Evolutionary conservation across 371 early-diverging fungal species (phyloP), one percentile per base, ranked within the genome.

Genomic region (Fennellomyces sp.): DNA sequence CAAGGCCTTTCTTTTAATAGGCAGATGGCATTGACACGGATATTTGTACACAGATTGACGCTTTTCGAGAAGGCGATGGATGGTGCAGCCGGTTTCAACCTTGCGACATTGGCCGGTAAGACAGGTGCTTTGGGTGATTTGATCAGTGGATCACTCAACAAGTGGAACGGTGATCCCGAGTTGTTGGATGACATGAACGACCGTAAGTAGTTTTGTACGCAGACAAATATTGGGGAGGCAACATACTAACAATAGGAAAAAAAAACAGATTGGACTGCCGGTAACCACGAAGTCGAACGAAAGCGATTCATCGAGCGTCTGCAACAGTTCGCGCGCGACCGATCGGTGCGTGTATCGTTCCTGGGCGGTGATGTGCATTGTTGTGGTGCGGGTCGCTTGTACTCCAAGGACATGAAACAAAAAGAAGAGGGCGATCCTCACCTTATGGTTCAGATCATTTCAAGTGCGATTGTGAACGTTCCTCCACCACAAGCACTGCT

Each of bases 331-430:
- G 84, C 95, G 15, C 72, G 75, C 12, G 72, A 73, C 13, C 78
- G 75, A 47, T 75, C 78, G 33, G 72, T 91, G 29, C 85, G 95
- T n/a, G 88, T 93, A n/a, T 88, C 89, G 0, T 89, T 94, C 64
- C 67, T 94, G 11, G 86, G 87, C 4, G 95, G 94, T 33, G 95
- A 95, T 68, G 94, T 94, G 3, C 96, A 95, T 65, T 91, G 91
- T 61, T 83, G 87, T 52, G 94, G 89, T 11, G 81, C 87, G 19
- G 91, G 92, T 1, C 74, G 81, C 27, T 78, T 90, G 63, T 75
- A 66, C 19, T 70, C 73, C 6, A 75, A 73, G 47, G 70, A 75
- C 29, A 76, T 82, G 47, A 72, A 78, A 38, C 70, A 75, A 0
- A 73, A 64, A 29, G 75, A 80, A 49, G 84, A 82, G 61, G 76